Evolutionary conservation across 2,329 filamentous ascomycete genomes (phyloP), one percentile per base, ranked within the genome.

Genomic region (Colletotrichum sidae): DNA sequence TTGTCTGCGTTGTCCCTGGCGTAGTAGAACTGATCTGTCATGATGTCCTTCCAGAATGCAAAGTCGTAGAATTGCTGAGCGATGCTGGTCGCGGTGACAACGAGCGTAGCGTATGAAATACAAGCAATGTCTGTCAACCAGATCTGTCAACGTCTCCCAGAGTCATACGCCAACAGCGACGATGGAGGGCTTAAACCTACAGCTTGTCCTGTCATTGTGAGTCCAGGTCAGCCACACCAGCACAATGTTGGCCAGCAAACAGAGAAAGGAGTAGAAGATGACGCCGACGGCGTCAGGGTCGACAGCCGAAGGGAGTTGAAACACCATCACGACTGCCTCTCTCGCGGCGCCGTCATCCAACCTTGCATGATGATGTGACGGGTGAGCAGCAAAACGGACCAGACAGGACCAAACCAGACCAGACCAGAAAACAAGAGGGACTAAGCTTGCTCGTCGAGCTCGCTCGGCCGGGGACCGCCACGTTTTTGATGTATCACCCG

Each of bases 291-390:
- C 63, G 42, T 66, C 63, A 33, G 52, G 25, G 42, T 44, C 37
- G 47, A 66, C 63, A 47, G 58, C 63, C 47, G 63, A 47, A 46
- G 63, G 63, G 47, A 66, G 58, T 63, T 66, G 63, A 42, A 66
- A 66, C 33, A 66, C 58, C 63, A 66, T 66, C 47, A 51, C 47
- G 47, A 63, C 58, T 42, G 25, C 47, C 52, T 50, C 53, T 62
- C 11, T 15, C 47, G 62, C 42, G 42, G 37, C 58, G 15, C 25
- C 41, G 46, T 66, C 58, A 57, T 49, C 52, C 58, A 50, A 56
- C 57, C 6, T 15, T 25, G 37, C 63, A 66, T 66, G 52, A 44
- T 59, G 25, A 25, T 25, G 25, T 25, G 25, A 25, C 25, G 25
- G 25, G 25, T 25, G 58, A 57, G 11, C 38, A 50, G 9, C 52